Base-by-base conservation (phyloP, 805 yeast species). In the Yarrowia bubula region DNA sequence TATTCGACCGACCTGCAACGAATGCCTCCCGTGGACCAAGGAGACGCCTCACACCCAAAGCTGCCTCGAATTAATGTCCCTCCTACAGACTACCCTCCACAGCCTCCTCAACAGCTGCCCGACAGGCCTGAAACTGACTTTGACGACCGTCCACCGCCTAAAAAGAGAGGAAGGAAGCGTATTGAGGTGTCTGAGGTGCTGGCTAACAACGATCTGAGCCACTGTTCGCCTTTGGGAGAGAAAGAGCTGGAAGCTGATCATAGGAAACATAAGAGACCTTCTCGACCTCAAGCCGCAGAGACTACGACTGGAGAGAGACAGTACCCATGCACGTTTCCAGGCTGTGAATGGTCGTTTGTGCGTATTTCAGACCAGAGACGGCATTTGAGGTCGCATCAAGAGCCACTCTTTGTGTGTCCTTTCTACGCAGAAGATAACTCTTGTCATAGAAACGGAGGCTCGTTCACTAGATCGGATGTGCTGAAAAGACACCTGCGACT, bases 361-460 rank as follows among this genome's bases (percentile, higher is more conserved):
- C 79, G 93, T 47, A 85, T 83, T 64, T 83, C 88, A 60, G 93
- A 88, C 72, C 81, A 86, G 70, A 80, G 88, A 47, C 79, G 93
- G 63, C 93, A 88, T 71, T 68, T 81, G 17, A 81, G 87, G 68
- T 85, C 90, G 3, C 93, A 88, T 71, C 79, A 81, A 47, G 80
- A 83, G 58, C 92, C 92, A 2, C 80, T 80, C 66, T 84, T 84
- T 70, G 86, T 83, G 68, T 88, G 93, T 72, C 93, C 93, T 2
- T 88, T 80, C 75, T 87, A 89, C 89, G 79, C 80, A 64, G 78
- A 80, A 31, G 89, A 86, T 69, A 85, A 87, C 4, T 83, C 88
- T 7, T 88, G 92, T 72, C 95, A 88, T 73, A 79, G 88, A 65
- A 87, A 87, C 68, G 90, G 88, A 18, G 92, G 93, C 14, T 83